Percentiles rank a stretch among this genome's conserved stretches.
These are phyloP conservation scores for Beauveria pseudobassiana DNA, from an alignment of 2,329 filamentous ascomycete genomes.

Conservation along the genomic window DNA sequence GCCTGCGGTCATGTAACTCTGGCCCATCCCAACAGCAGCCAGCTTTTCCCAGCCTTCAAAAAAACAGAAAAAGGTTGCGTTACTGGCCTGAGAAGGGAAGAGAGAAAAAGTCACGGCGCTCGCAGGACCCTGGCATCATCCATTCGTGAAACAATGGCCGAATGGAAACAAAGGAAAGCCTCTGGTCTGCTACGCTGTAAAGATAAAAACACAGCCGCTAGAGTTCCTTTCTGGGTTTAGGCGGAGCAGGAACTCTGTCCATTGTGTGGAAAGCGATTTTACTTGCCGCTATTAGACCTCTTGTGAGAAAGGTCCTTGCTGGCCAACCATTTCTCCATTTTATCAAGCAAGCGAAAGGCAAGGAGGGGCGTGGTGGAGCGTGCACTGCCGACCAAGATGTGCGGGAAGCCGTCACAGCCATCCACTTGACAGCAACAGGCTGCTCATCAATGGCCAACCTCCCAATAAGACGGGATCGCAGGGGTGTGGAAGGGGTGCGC, in stretches of 20 bases:
- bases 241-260: not conserved
- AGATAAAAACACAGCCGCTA: not conserved
- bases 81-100: not conserved
- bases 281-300: constrained; percentile 4
- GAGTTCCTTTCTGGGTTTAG: not conserved
- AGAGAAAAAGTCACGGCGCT: not conserved
- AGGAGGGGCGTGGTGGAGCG: not conserved
- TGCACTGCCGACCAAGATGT: not conserved
- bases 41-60: not conserved
- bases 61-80: not conserved
- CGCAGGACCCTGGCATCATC: constrained; percentile 1
- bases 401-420: not conserved
- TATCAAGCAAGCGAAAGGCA: not conserved
- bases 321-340: constrained; percentile 3
- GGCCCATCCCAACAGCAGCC: not conserved
- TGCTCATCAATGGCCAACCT: not conserved
- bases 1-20: not conserved
- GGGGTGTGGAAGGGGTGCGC: not conserved
- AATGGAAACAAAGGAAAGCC: not conserved
- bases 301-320: not conserved
- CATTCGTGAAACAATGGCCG: constrained; percentile 9
- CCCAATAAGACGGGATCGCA: constrained; percentile 5
- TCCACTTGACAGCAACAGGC: too few relatives aligned
- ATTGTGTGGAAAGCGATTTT: not conserved
- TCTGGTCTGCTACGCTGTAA: not conserved